Conservation (phyloP, 208 protist genomes). For the Trypanosoma melophagium region DNA sequence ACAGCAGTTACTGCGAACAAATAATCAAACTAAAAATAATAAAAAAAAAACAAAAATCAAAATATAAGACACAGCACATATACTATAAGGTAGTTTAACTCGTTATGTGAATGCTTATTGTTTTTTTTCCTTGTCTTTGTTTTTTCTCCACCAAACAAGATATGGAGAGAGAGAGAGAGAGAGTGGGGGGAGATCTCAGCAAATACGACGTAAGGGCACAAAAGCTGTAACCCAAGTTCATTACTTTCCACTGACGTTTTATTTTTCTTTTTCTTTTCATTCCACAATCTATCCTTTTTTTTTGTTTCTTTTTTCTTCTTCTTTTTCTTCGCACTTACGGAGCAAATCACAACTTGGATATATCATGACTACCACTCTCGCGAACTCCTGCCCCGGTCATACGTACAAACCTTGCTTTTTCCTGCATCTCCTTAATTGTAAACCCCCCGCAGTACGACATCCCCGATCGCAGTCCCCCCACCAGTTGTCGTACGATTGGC, state of each 20-base stretch:
- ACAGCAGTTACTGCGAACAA: background rate
- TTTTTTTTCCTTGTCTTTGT: no score
- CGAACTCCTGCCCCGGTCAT: conserved; percentile 81
- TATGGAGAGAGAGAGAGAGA: no score
- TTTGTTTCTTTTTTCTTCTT: background rate
- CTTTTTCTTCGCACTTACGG: background rate
- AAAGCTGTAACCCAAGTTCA: no score
- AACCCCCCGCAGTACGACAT: conserved; percentile 89
- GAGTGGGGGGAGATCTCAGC: no score
- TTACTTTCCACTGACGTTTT: no score
- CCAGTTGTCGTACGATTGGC: conserved; percentile 82
- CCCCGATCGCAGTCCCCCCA: conserved; percentile 85
- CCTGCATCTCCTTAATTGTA: conserved; percentile 81
- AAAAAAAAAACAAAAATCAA: background rate
- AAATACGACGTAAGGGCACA: no score
- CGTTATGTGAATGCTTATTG: no score
- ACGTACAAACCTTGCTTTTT: conserved; percentile 74
- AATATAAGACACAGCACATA: no score
- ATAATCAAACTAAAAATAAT: background rate
- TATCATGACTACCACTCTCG: conserved; percentile 88
- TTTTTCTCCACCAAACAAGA: no score
- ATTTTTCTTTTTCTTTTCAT: background rate
- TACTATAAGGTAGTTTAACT: no score
- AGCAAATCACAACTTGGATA: conserved; percentile 88
- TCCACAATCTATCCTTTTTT: background rate